Base-by-base conservation (phyloP, 208 protist species). In the Sergeia podlipaevii region DNA sequence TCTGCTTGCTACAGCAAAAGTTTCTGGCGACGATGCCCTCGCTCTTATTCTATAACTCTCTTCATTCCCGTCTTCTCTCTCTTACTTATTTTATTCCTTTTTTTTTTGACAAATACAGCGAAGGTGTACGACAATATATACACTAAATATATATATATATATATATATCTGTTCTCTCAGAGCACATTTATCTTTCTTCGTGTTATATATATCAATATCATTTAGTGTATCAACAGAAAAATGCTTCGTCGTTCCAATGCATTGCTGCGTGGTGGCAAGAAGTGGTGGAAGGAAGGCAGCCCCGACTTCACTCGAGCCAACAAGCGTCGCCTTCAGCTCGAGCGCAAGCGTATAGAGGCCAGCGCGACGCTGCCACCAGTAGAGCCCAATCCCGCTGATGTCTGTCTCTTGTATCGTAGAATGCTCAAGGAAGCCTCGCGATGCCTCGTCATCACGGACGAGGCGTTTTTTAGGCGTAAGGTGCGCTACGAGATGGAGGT, bases 401-500 rank as follows among this genome's bases (percentile, higher is more conserved):
- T 81, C 8, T 74, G 67, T 39, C 37, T 13, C 32, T 67, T 95
- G 4, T 95, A 92, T 68, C 68, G 88, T 4, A 69, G 70, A 10
- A 60, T 95, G 11, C 52, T 95, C 27, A 87, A 84, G 60, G 59
- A 74, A 24, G 84, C 65, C 6, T 18, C 76, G 28, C 42, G 13
- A 24, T 62, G 63, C 21, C 65, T 95, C 0, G 64, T 77, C 3
- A 64, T 91, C 23, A 95, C 88, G 1, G 88, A 95, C 27, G 80
- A 85, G 43, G 74, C 60, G 3, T 91, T 75, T 45, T 96, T 80
- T 29, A 54, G 65, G 4, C 63, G 60, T 27, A 89, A 88, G 68
- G 64, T 96, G 41, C 76, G 85, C 3, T 68, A 75, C 20, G 89
- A 96, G 70, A 90, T 93, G 63, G 81, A 92, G 60, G 84, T 96